Conservation (phyloP, 2,329 filamentous ascomycete species). For the Neofusicoccum cordaticola region DNA sequence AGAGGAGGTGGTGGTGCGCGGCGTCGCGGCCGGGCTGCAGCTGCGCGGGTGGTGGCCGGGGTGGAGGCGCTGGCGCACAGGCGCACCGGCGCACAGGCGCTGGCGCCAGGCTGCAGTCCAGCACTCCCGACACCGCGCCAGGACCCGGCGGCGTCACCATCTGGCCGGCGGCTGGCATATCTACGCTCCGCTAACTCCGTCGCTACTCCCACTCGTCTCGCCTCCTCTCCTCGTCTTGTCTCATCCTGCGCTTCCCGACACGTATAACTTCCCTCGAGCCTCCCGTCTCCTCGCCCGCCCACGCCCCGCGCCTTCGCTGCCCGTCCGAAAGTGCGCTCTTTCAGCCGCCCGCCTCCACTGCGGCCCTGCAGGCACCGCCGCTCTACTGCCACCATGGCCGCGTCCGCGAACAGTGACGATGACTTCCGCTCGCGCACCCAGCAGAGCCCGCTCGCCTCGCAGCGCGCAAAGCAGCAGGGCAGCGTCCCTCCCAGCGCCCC, state of each 20-base stretch:
- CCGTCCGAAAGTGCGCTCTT: background rate
- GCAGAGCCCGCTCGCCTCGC: slow-evolving; percentile 49
- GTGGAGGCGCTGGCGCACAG: background rate
- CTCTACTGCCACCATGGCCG: slow-evolving; percentile 13
- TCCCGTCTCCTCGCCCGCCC: background rate
- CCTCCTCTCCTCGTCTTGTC: background rate
- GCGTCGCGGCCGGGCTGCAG: background rate
- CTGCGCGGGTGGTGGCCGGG: background rate
- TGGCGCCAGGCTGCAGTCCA: too few relatives aligned
- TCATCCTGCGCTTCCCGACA: background rate
- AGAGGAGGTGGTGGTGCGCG: background rate
- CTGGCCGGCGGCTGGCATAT: too few relatives aligned
- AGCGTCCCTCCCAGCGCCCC: slow-evolving; percentile 22
- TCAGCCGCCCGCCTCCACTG: background rate
- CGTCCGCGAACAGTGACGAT: slow-evolving; percentile 4
- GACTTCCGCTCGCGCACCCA: slow-evolving; percentile 28
- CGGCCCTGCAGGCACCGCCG: background rate
- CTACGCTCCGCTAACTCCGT: slow-evolving; percentile 4
- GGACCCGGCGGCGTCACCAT: background rate
- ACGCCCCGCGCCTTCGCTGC: background rate
- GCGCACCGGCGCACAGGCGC: background rate
- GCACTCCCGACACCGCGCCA: background rate
- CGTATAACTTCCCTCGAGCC: background rate
- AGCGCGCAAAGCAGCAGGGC: slow-evolving; percentile 41
- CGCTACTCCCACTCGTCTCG: background rate